Conservation (phyloP, 2,329 filamentous ascomycete species). For the Graphiopsis chlorocephala region DNA sequence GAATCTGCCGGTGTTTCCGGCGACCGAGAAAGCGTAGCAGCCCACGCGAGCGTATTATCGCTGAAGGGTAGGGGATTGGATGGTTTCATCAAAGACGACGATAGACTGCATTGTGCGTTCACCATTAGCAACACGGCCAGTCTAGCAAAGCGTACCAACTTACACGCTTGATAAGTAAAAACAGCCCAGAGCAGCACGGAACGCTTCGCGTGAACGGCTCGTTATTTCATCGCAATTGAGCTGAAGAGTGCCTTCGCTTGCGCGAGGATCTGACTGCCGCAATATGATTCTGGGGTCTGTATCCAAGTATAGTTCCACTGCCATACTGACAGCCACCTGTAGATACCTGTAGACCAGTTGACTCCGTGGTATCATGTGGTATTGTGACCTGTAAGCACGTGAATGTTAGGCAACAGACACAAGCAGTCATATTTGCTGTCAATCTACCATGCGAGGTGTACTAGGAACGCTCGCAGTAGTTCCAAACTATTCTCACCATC, state of each 20-base stretch:
- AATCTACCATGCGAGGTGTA: neutral
- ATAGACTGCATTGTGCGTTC: neutral
- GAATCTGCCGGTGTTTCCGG: neutral
- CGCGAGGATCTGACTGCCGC: neutral
- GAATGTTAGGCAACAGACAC: neutral
- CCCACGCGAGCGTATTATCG: neutral
- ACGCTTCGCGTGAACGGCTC: neutral
- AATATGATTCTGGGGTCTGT: neutral
- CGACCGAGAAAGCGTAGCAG: neutral
- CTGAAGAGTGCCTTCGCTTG: neutral
- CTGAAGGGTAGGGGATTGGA: neutral
- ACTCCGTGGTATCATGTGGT: constrained; percentile 6
- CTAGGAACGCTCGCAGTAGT: neutral
- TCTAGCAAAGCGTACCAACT: neutral
- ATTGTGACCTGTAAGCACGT: neutral
- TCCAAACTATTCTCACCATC: neutral
- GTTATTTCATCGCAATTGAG: neutral
- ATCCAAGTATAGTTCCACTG: neutral
- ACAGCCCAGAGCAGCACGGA: neutral
- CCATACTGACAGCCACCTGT: constrained; percentile 7
- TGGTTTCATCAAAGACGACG: neutral
- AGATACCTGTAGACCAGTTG: constrained; percentile 3
- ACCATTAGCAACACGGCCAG: neutral
- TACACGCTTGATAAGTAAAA: neutral
- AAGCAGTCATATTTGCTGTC: neutral